A percentile compares a stretch with the other conserved stretches of the same genome.
phyloP scores from a whole-genome alignment of 1,284 basidiomycete genomes.

The Thecaphora frezii region DNA sequence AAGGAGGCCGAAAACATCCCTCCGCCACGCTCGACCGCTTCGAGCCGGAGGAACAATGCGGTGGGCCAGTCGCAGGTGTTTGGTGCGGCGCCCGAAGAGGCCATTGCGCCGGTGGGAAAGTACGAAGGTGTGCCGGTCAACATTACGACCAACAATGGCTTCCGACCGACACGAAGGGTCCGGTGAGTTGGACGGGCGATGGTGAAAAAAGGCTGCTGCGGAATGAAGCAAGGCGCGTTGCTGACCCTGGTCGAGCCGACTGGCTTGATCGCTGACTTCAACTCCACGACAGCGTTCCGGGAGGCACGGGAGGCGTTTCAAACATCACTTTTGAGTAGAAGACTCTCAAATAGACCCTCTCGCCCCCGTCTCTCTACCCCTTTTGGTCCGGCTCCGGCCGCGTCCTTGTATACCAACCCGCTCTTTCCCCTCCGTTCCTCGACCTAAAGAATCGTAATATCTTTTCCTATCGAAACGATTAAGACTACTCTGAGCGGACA shows the following conservation, averaged over 20 bases:
- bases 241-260: not conserved
- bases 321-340: constrained; percentile 36
- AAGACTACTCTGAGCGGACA: too few relatives aligned
- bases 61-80: not conserved
- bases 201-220: not conserved
- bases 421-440: too few relatives aligned
- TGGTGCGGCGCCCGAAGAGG: not conserved
- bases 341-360: too few relatives aligned
- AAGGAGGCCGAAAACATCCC: constrained; percentile 14
- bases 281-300: constrained; percentile 19
- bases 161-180: constrained; percentile 42
- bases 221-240: not conserved
- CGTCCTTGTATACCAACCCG: too few relatives aligned
- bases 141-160: constrained; percentile 39
- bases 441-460: too few relatives aligned
- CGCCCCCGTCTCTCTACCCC: too few relatives aligned
- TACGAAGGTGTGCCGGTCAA: constrained; percentile 36
- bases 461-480: too few relatives aligned
- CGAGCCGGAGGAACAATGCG: not conserved
- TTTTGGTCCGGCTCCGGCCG: too few relatives aligned
- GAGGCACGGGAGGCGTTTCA: constrained; percentile 41
- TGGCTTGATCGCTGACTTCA: not conserved
- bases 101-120: constrained; percentile 7
- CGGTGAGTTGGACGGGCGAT: constrained; percentile 15
- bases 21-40: too few relatives aligned